phyloP scores from a whole-genome alignment of 371 early-diverging fungal species.

The Mortierella sp. region DNA sequence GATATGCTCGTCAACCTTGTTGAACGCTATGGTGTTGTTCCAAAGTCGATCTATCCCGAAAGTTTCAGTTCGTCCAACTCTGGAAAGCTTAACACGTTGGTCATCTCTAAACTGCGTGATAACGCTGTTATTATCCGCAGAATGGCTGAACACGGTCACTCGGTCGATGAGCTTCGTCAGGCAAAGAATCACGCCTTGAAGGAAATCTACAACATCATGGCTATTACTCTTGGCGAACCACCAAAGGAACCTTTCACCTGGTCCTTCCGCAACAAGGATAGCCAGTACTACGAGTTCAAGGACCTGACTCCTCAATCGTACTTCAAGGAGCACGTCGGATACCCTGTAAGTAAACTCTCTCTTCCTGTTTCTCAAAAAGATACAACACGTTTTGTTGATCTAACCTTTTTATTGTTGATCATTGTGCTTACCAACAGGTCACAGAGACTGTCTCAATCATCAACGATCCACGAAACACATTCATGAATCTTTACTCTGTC shows the following conservation, averaged over 20 bases:
- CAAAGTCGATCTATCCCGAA: constrained; percentile 82
- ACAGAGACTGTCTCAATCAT: constrained; percentile 77
- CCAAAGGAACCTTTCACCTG: constrained; percentile 76
- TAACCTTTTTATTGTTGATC: constrained; percentile 9
- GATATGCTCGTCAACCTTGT: constrained; percentile 85
- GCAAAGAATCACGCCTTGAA: constrained; percentile 74
- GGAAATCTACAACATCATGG: constrained; percentile 80
- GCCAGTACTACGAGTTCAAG: constrained; percentile 67
- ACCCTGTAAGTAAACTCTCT: constrained; percentile 59
- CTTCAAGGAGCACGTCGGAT: constrained; percentile 74
- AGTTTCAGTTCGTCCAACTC: constrained; percentile 75
- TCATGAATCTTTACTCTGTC: constrained; percentile 76
- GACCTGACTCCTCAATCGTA: constrained; percentile 75
- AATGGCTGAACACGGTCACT: constrained; percentile 60
- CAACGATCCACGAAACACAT: constrained; percentile 83
- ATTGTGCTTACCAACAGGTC: constrained; percentile 57
- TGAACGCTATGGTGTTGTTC: constrained; percentile 84
- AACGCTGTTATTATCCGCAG: constrained; percentile 74
- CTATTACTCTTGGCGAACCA: constrained; percentile 83
- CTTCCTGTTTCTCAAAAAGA: neutral
- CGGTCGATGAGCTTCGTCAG: constrained; percentile 48
- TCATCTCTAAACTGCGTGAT: constrained; percentile 80
- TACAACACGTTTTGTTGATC: neutral
- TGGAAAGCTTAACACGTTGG: constrained; percentile 68
- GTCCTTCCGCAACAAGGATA: constrained; percentile 78